Base-by-base conservation (phyloP, 2,329 filamentous ascomycete species). In the Xylariaceae sp. region DNA sequence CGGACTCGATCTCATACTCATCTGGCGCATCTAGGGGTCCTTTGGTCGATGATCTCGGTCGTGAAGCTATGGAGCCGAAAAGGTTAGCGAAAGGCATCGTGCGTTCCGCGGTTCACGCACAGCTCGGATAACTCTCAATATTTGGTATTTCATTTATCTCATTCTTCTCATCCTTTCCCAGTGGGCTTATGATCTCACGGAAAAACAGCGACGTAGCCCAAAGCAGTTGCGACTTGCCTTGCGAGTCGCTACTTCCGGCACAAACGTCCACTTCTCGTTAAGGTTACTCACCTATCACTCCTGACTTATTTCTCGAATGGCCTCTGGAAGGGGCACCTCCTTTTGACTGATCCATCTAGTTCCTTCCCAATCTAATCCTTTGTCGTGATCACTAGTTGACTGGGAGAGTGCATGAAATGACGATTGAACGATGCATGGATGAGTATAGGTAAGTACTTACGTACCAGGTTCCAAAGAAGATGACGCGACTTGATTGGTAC, bases 21-120 rank as follows among this genome's bases (percentile, higher is more conserved):
- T 82, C 78, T 46, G n/a, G n/a, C n/a, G 69, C 66, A 54, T 92
- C 87, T 14, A 94, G 68, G 3, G 88, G 88, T 1, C 86, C 87
- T 61, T 81, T 85, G 4, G 87, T 92, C 31, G 82, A 75, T 29
- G 82, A 78, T 35, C 83, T 71, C 7, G 82, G 75, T 31, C 81
- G 66, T n/a, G 73, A 64, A 31, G 73, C 75, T 77, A 56, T n/a
- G 26, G 40, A 38, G 50, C 47, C 47, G 21, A 54, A 40, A 14
- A 51, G 29, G 50, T 60, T 37, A 60, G 56, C 43, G 16, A 55
- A 38, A 7, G 46, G 36, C 50, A 54, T 57, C 8, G 30, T 13
- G 21, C n/a, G 21, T 11, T 24, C 11, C 21, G 21, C 21, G n/a
- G n/a, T n/a, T n/a, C n/a, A n/a, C n/a, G n/a, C n/a, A n/a, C n/a